Base-by-base conservation (phyloP, 805 yeast genomes). In the Clavispora vitiphila region DNA sequence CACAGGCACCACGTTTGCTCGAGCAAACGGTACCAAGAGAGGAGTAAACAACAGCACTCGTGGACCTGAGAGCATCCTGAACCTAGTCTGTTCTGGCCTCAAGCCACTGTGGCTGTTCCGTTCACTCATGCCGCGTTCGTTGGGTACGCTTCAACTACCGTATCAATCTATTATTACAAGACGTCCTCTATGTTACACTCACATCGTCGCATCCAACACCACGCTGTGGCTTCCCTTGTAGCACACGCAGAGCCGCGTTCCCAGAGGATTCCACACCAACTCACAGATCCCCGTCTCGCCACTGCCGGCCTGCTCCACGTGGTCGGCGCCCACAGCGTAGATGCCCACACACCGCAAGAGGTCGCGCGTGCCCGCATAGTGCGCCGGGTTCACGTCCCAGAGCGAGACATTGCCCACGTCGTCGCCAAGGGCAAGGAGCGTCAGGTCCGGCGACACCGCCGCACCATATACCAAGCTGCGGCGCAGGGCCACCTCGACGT, bases 351-450 rank as follows among this genome's bases (percentile, higher is more conserved):
- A 64, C 35, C 53, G 49, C 40, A 65, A 44, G 8, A 45, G 30
- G 9, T 50, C 54, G 11, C 22, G 42, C 8, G 42, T 27, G 30
- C 46, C 37, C 14, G 43, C 42, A 16, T 46, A 46, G 24, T 41
- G 34, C 24, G 49, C 39, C 12, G 43, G 31, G 10, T 52, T 44
- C 1, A 77, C 51, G 44, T 74, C 72, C 74, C 82, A 81, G 0
- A 84, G 54, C 9, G 74, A 60, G 3, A 84, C 67, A 20, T 67
- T 67, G 0, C 91, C 89, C 30, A 77, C 77, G 41, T 77, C 75
- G 31, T 82, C 86, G 1, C 87, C 95, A 2, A 83, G 65, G 1
- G 81, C 88, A 21, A 81, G 58, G 50, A 62, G 69, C 10, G 62
- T 55, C 35, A 60, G 58, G 53, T 77, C 68, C 0, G 77, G 74